phyloP scores from a whole-genome alignment of 2,329 filamentous ascomycete species.

The Helicocarpus griseus region DNA sequence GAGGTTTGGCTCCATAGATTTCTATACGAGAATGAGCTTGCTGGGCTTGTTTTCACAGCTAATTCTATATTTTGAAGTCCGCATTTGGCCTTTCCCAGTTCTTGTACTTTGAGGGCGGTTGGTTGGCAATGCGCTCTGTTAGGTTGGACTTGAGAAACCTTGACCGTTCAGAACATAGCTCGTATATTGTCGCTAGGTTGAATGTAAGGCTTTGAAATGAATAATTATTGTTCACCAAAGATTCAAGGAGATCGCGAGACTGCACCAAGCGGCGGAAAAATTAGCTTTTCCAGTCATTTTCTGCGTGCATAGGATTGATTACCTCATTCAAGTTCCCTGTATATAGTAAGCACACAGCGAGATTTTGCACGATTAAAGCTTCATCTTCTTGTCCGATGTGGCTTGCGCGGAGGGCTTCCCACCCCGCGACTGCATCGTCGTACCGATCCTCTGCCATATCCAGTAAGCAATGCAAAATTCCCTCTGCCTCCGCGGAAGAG shows the following conservation, averaged over 20 bases:
- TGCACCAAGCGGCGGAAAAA: slow-evolving; percentile 22
- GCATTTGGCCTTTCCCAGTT: slow-evolving; percentile 63
- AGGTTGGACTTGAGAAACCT: slow-evolving; percentile 60
- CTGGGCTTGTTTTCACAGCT: neutral
- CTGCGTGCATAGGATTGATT: slow-evolving; percentile 15
- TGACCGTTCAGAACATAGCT: slow-evolving; percentile 74
- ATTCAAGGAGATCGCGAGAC: slow-evolving; percentile 58
- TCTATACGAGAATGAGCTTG: neutral
- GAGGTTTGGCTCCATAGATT: neutral
- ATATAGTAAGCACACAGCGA: slow-evolving; percentile 77
- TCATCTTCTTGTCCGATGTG: slow-evolving; percentile 39
- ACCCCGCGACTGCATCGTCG: slow-evolving; percentile 51
- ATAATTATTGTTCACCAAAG: slow-evolving; percentile 51
- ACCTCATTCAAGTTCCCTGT: slow-evolving; percentile 65
- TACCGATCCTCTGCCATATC: slow-evolving; percentile 72
- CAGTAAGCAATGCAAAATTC: slow-evolving; percentile 50
- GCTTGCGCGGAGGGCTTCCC: slow-evolving; percentile 44
- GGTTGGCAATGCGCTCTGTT: slow-evolving; percentile 57
- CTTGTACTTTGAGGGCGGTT: slow-evolving; percentile 42
- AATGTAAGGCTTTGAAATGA: slow-evolving; percentile 75
- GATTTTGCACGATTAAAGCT: slow-evolving; percentile 69
- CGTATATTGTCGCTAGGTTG: slow-evolving; percentile 84
- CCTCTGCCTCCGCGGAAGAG: slow-evolving; percentile 16
- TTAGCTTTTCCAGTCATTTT: neutral
- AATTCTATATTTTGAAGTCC: slow-evolving; percentile 62